Conservation (phyloP, 768 basidiomycete genomes). For the Xanthoconium stramineum region DNA sequence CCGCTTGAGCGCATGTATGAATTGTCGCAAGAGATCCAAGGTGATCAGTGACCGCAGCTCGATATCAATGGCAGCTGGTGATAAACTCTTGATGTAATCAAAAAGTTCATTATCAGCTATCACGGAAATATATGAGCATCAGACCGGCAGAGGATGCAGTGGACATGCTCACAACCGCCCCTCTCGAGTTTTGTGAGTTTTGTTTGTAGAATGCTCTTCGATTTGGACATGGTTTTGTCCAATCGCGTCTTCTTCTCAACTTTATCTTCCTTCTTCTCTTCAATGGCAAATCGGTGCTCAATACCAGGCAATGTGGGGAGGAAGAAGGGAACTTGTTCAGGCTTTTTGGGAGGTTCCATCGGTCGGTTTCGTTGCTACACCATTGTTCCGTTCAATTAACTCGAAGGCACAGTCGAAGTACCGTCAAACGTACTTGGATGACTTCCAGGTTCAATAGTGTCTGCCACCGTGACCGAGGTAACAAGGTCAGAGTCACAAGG, state of each 20-base stretch:
- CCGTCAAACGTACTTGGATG: constrained; percentile 63
- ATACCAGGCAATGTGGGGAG: constrained; percentile 88
- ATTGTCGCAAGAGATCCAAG: constrained; percentile 58
- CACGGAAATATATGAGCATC: constrained; percentile 2
- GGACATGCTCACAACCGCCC: constrained; percentile 62
- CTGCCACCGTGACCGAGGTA: constrained; percentile 94
- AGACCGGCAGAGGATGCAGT: neutral
- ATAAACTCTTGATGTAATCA: constrained; percentile 76
- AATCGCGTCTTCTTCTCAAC: constrained; percentile 47
- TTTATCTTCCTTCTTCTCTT: constrained; percentile 37
- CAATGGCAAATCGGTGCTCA: constrained; percentile 74
- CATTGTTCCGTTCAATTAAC: neutral
- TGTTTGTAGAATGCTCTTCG: constrained; percentile 69
- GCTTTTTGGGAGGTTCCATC: constrained; percentile 90
- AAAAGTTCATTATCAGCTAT: constrained; percentile 80
- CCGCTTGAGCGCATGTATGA: constrained; percentile 69
- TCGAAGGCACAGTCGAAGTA: neutral
- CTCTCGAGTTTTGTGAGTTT: constrained; percentile 54
- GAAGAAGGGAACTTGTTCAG: constrained; percentile 97
- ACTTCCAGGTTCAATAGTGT: constrained; percentile 94
- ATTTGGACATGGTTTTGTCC: constrained; percentile 46
- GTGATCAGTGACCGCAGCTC: constrained; percentile 80
- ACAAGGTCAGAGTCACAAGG: constrained; percentile 87
- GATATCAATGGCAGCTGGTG: constrained; percentile 88
- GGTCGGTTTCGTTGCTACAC: constrained; percentile 91